phyloP scores from a whole-genome alignment of 371 early-diverging fungal species.

The Blakeslea trispora region DNA sequence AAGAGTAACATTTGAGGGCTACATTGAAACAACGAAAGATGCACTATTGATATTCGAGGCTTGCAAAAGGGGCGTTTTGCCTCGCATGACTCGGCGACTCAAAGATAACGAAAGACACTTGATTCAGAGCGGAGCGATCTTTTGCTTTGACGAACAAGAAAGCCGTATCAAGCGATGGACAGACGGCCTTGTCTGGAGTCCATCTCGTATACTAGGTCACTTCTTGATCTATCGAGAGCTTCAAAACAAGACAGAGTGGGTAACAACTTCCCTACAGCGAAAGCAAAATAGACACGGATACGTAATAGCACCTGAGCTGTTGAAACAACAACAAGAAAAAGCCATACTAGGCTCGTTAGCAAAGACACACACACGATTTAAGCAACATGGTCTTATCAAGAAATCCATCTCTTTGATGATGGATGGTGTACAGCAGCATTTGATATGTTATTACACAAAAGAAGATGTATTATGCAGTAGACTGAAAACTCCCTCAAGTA shows the following conservation, averaged over 20 bases:
- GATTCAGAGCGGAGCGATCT: conserved; percentile 65
- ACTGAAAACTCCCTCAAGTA: conserved; percentile 51
- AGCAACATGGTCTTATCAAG: conserved; percentile 77
- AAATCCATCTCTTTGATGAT: conserved; percentile 77
- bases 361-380: conserved; percentile 59
- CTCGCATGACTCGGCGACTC: conserved; percentile 61
- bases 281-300: not conserved
- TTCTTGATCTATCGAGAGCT: conserved; percentile 60
- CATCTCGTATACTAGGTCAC: conserved; percentile 61
- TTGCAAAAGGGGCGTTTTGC: conserved; percentile 54
- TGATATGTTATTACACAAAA: conserved; percentile 78
- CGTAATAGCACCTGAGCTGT: conserved; percentile 9
- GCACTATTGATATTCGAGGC: conserved; percentile 72
- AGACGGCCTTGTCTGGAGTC: conserved; percentile 65
- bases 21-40: conserved; percentile 60
- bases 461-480: conserved; percentile 61
- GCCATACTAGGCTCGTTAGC: conserved; percentile 49
- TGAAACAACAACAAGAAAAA: conserved; percentile 35
- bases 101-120: conserved; percentile 60
- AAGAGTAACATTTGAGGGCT: conserved; percentile 41
- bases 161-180: conserved; percentile 74
- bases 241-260: conserved; percentile 37
- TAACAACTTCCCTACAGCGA: not conserved
- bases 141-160: conserved; percentile 73
- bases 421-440: conserved; percentile 71